Base-by-base conservation (phyloP, 1,284 basidiomycete genomes). In the Puccinia coronata region DNA sequence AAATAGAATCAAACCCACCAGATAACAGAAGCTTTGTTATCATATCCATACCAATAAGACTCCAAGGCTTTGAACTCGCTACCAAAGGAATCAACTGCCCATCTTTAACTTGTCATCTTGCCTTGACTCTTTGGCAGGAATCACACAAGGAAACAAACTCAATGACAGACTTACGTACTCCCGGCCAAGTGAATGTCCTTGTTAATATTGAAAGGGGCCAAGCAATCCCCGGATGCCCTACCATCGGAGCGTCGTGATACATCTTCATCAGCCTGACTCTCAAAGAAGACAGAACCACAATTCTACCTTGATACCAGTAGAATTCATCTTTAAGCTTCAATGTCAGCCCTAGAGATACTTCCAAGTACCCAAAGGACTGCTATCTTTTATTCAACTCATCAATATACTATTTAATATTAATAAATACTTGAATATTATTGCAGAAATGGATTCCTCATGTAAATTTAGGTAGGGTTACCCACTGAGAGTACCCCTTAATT, bases 181-280 rank as follows among this genome's bases (percentile, higher is more conserved):
- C n/a, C 9, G 77, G 67, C 77, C 77, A 80, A 31, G n/a, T 25
- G 43, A 71, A 80, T 28, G 67, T 43, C 25, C 51, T n/a, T 14
- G 20, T 61, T 39, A 80, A 49, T 2, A 41, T 47, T 11, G 28
- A 65, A 2, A 80, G 39, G 3, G 77, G 71, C 8, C 65, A 31
- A 2, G 49, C 49, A 39, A 72, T 25, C n/a, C 77, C 77, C 6
- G 36, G 23, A 43, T 80, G 77, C 1, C 77, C 69, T 18, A 25
- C 34, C 2, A 14, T 57, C 14, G 51, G 34, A 0, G 16, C 8
- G 2, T 70, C 25, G n/a, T 74, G 72, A 39, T 57, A 59, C 4
- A 34, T 49, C 70, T 72, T 41, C 1, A 72, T 25, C 25, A 65
- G 9, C 20, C 25, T 39, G 1, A 23, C 16, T 9, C 20, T 14